These are phyloP conservation scores for Sclerotiophoma versabilis DNA, from an alignment of 2,329 filamentous ascomycete genomes.

Conservation along the genomic window DNA sequence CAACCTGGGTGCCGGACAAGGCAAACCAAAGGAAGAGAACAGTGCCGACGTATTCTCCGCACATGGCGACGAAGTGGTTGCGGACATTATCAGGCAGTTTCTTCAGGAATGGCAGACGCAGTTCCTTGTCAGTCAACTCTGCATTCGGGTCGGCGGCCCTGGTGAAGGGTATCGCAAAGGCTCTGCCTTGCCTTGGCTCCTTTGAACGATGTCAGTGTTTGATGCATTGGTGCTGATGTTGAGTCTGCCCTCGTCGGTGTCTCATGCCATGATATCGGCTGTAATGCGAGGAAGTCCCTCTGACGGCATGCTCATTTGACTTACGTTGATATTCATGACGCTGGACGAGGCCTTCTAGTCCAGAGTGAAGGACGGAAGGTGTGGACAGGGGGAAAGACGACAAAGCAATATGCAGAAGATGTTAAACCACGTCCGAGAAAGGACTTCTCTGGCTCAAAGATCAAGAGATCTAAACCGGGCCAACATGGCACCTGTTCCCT, in stretches of 20 bases:
- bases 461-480: too few species aligned
- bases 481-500: not conserved
- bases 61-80: slow-evolving; percentile 29
- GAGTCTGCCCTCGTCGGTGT: too few species aligned
- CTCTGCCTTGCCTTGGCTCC: slow-evolving; percentile 22
- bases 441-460: not conserved
- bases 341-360: not conserved
- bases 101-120: slow-evolving; percentile 19
- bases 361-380: not conserved
- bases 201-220: not conserved
- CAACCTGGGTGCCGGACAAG: slow-evolving; percentile 48
- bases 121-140: slow-evolving; percentile 17
- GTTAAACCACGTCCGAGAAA: not conserved
- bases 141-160: slow-evolving; percentile 20
- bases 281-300: not conserved
- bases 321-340: slow-evolving; percentile 18
- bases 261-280: not conserved
- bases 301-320: not conserved
- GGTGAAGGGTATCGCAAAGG: slow-evolving; percentile 25
- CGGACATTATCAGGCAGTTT: slow-evolving; percentile 20
- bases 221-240: not conserved
- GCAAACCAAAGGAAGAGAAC: slow-evolving; percentile 52
- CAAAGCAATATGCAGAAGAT: not conserved
- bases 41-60: slow-evolving; percentile 51
- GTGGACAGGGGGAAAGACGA: not conserved